Base-by-base conservation (phyloP, 2,329 filamentous ascomycete species). In the Pseudogymnoascus sp. region DNA sequence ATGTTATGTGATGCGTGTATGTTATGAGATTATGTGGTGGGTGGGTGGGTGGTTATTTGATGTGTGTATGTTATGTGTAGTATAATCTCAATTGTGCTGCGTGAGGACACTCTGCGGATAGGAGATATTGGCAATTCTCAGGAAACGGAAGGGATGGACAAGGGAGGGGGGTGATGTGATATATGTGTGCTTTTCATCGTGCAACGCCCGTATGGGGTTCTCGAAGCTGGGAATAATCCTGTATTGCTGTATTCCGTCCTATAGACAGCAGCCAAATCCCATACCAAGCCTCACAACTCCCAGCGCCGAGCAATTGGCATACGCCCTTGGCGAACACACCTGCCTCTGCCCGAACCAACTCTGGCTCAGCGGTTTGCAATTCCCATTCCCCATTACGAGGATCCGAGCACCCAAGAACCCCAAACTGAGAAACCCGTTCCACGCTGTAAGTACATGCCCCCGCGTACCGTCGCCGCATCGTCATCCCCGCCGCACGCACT, bases 41-140 rank as follows among this genome's bases (percentile, higher is more conserved):
- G n/a, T 11, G 5, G 41, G 14, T n/a, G 24, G 24, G 24, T 2
- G 24, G 41, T 24, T 53, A 31, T 31, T 50, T 31, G 46, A 53
- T 53, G 46, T 53, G 46, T 31, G 46, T 53, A 53, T 53, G 14
- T 31, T 53, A 53, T 53, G 46, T 53, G 46, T 53, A 53, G 26
- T 19, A 50, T 50, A 16, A 41, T 41, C 38, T 16, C n/a, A 2
- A 2, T 14, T 4, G n/a, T 40, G 38, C 38, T 19, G 38, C n/a
- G 7, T 19, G n/a, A 10, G 7, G 31, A 16, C 3, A 31, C 10
- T 3, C 11, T 37, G 4, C 37, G 43, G 43, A 53, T 53, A 28
- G 43, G 43, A 53, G 43, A 53, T 53, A 31, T 53, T 53, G 43
- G 43, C 22, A 6, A 24, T 14, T 3, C 16, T 22, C 16, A 24